These are phyloP conservation scores for Spergularia bocconei DNA, from an alignment of 148 eudicot species.

Conservation along the genomic window DNA sequence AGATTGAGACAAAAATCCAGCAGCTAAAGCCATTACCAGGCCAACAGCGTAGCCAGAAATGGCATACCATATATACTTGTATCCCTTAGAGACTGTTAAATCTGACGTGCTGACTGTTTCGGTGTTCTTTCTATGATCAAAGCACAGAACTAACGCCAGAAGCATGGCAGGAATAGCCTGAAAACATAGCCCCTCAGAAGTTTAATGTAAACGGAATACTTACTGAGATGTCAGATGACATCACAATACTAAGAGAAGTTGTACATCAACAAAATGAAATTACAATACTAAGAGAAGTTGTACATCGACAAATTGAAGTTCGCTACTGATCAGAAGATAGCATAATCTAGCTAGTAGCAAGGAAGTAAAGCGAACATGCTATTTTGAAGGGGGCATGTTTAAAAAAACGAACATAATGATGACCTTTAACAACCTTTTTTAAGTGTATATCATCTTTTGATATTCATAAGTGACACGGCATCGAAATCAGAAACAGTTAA, in stretches of 20 bases:
- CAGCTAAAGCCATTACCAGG: constrained; percentile 77
- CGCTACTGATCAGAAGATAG: too few relatives aligned
- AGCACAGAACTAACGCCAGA: constrained; percentile 80
- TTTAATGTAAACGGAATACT: neutral
- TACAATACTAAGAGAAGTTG: neutral
- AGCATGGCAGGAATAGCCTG: constrained; percentile 99
- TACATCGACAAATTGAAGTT: neutral
- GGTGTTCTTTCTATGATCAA: constrained; percentile 74
- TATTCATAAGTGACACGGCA: neutral
- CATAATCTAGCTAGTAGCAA: too few relatives aligned
- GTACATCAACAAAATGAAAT: neutral
- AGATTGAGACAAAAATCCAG: constrained; percentile 85
- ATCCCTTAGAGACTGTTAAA: constrained; percentile 54
- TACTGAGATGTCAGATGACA: neutral
- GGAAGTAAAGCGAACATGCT: too few relatives aligned
- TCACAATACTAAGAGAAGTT: neutral
- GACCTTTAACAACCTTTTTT: too few relatives aligned
- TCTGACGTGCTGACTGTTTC: constrained; percentile 45
- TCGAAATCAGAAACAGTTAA: neutral
- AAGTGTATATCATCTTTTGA: neutral
- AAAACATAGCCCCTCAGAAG: constrained; percentile 23
- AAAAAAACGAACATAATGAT: too few relatives aligned
- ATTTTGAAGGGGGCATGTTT: too few relatives aligned
- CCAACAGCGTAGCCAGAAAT: constrained; percentile 79
- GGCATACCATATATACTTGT: constrained; percentile 87